Evolutionary conservation across 2,329 filamentous ascomycete genomes (phyloP), one percentile per base, ranked within the genome.

Genomic region (Alternaria sp.): DNA sequence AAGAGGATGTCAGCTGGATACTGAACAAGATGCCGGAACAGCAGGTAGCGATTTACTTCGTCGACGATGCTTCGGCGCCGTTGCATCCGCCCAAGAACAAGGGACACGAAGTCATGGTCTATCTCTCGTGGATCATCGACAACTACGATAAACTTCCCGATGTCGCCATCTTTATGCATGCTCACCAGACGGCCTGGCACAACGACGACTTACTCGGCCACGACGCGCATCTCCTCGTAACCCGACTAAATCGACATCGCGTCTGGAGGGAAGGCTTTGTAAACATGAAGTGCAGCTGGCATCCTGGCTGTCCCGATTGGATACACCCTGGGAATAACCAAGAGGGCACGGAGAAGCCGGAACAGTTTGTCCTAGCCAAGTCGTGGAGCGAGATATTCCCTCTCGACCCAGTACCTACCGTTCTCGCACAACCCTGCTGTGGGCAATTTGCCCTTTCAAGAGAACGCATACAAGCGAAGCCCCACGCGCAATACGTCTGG

Each of bases 21-120:
- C 76, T 81, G 33, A 65, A 79, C 13, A 78, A 84, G 58, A 70
- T 88, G 31, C 81, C 80, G 1, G 80, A 82, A 31, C 78, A 86
- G 58, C 63, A 68, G 17, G 77, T 76, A 24, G 79, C 79, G 4
- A 72, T 82, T n/a, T 86, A 86, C 66, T 77, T 83, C n/a, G 82
- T 81, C 26, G 81, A 86, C 63, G 80, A 85, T 64, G 75, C 76
- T 5, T 71, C 67, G 1, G 82, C 82, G 3, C 70, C 73, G 13
- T 77, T 82, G 23, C 82, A 83, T 58, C 81, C 84, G 1, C 83
- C 83, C 0, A 79, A 81, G 55, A 85, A 85, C 67, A 87, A 87
- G 72, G 87, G 87, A 33, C 84, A 87, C 66, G 87, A 89, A 74
- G 86, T 84, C 33, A 84, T 86, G 76, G 82, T 86, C 7, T 88